Conservation (phyloP, 768 basidiomycete genomes). For the Pleurotus tuoliensis region DNA sequence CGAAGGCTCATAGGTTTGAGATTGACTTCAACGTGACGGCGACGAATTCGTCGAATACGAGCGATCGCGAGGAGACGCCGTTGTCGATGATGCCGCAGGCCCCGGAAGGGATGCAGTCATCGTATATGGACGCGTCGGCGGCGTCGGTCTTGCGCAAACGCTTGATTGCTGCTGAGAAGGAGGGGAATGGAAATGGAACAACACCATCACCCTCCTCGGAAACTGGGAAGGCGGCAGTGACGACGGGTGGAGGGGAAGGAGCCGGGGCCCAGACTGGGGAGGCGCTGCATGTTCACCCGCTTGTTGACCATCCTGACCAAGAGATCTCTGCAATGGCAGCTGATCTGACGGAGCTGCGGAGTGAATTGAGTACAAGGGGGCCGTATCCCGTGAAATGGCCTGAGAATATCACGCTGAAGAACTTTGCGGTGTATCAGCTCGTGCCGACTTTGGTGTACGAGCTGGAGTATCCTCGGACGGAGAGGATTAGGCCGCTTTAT, state of each 20-base stretch:
- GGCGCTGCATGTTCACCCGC: constrained; percentile 33
- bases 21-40: constrained; percentile 24
- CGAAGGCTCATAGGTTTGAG: constrained; percentile 40
- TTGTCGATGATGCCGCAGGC: constrained; percentile 39
- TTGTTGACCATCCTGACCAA: constrained; percentile 64
- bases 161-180: constrained; percentile 37
- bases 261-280: constrained; percentile 11
- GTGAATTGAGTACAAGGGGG: constrained; percentile 73
- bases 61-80: constrained; percentile 22
- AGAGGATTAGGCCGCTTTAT: constrained; percentile 72
- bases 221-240: not conserved
- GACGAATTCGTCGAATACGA: constrained; percentile 18
- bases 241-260: not conserved
- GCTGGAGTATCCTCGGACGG: constrained; percentile 89
- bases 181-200: not conserved
- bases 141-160: constrained; percentile 56
- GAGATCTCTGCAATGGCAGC: constrained; percentile 66
- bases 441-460: constrained; percentile 95
- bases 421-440: constrained; percentile 83
- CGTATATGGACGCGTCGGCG: constrained; percentile 50
- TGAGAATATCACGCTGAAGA: constrained; percentile 73
- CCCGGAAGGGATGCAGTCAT: constrained; percentile 42
- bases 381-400: constrained; percentile 73
- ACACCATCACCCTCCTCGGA: not conserved
- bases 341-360: constrained; percentile 71